Conservation (phyloP, 2,329 filamentous ascomycete species). For the Mycocentrospora acerina region DNA sequence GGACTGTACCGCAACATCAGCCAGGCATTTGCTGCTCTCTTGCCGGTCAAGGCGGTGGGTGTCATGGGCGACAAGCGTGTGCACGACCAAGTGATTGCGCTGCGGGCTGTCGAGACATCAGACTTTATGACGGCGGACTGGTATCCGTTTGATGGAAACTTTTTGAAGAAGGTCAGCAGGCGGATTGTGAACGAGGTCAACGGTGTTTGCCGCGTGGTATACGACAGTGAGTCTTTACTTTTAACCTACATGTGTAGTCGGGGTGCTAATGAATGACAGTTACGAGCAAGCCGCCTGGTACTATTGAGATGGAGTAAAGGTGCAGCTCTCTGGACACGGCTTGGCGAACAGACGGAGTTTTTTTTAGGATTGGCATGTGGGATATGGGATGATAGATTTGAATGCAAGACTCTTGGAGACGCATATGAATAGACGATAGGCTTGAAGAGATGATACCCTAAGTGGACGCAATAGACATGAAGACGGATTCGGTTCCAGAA, state of each 20-base stretch:
- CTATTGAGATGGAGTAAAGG: conserved; percentile 74
- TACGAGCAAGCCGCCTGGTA: conserved; percentile 68
- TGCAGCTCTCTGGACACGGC: neutral
- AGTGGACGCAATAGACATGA: conserved; percentile 15
- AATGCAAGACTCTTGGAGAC: conserved; percentile 2
- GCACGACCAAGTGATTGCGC: conserved; percentile 62
- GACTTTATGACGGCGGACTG: conserved; percentile 77
- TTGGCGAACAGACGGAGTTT: neutral
- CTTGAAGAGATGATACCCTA: conserved; percentile 27
- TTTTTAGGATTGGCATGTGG: neutral
- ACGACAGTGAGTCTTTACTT: conserved; percentile 58
- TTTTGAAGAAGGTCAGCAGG: conserved; percentile 65
- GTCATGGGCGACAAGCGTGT: conserved; percentile 72
- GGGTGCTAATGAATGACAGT: conserved; percentile 40
- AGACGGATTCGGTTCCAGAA: conserved; percentile 8
- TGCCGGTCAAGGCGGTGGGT: conserved; percentile 66
- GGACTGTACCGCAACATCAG: conserved; percentile 72
- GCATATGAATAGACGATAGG: conserved; percentile 22
- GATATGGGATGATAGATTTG: too few relatives aligned
- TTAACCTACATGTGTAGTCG: conserved; percentile 5
- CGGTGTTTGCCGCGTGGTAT: conserved; percentile 70
- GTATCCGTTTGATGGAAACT: conserved; percentile 64
- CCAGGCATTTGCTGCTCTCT: conserved; percentile 69
- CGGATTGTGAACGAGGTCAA: conserved; percentile 76
- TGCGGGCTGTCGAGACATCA: conserved; percentile 62